A percentile compares a stretch with the other conserved stretches of the same genome.
These are phyloP conservation scores for Sequoia sempervirens DNA, from an alignment of 75 land plant species.

Conservation along the genomic window DNA sequence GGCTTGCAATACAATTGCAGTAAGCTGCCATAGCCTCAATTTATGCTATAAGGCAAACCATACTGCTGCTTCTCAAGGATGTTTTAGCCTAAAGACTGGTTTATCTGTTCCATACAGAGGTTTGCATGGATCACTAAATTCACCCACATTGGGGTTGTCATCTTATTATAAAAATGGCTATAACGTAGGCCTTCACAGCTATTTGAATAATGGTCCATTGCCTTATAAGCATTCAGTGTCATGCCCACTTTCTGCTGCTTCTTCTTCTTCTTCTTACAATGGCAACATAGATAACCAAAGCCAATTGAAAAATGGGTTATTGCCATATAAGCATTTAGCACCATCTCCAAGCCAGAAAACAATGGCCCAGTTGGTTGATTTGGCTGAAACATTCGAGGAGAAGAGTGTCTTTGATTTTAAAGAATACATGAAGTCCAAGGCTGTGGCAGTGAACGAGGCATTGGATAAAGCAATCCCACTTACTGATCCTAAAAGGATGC, in stretches of 20 bases:
- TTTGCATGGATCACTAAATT: no score
- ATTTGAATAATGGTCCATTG: neutral
- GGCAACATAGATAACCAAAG: neutral
- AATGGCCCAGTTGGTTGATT: neutral
- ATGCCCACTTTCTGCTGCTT: neutral
- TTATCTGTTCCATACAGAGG: no score
- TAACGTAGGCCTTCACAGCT: neutral
- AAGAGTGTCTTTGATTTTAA: constrained; percentile 20
- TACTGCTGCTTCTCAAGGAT: no score
- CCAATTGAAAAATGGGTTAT: neutral
- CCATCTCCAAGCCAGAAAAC: neutral
- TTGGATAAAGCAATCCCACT: constrained; percentile 16
- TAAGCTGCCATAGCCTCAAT: neutral
- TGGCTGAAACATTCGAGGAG: neutral
- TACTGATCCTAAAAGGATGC: constrained; percentile 16
- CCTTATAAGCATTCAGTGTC: neutral
- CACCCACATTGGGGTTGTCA: no score
- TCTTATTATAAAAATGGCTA: neutral
- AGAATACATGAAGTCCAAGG: constrained; percentile 23
- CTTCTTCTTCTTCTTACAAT: neutral
- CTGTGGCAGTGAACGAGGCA: constrained; percentile 21
- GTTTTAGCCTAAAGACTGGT: no score
- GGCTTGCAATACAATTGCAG: neutral
- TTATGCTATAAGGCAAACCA: no score
- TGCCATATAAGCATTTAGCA: neutral